Conservation (phyloP, 2,329 filamentous ascomycete genomes). For the Aureobasidium namibiae region DNA sequence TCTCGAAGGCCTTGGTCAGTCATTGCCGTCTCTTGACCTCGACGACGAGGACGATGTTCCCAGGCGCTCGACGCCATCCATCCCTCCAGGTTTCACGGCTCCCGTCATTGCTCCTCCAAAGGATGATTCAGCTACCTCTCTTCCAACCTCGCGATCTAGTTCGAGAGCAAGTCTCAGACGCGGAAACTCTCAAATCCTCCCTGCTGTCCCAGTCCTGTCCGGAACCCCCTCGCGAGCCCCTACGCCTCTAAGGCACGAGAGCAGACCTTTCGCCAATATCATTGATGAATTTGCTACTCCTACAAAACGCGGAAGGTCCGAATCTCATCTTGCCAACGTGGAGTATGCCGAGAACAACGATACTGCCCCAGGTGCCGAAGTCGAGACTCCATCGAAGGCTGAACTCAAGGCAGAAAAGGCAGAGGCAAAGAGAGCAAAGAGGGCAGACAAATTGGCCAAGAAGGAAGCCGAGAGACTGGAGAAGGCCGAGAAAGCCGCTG, state of each 20-base stretch:
- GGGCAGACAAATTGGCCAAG: conserved; percentile 16
- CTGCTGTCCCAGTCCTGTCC: conserved; percentile 33
- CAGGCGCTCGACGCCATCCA: conserved; percentile 34
- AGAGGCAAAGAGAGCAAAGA: conserved; percentile 11
- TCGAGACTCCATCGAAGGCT: not conserved
- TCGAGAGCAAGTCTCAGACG: conserved; percentile 28
- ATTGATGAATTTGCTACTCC: not conserved
- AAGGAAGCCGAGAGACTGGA: conserved; percentile 2
- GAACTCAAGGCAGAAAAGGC: conserved; percentile 11
- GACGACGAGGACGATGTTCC: conserved; percentile 19
- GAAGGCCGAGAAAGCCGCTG: conserved; percentile 9
- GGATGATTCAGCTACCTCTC: conserved; percentile 13
- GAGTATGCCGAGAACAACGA: not conserved
- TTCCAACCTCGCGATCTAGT: conserved; percentile 21
- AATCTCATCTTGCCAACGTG: conserved; percentile 6
- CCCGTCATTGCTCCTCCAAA: not conserved
- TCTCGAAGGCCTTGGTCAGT: conserved; percentile 20
- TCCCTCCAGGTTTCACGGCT: conserved; percentile 37
- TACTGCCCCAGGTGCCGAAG: not conserved
- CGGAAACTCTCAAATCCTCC: conserved; percentile 25
- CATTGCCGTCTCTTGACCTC: not conserved
- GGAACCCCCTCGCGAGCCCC: conserved; percentile 26
- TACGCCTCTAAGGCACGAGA: conserved; percentile 22
- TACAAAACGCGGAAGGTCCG: conserved; percentile 8
- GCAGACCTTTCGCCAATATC: not conserved